phyloP scores from a whole-genome alignment of 169 alveolate genomes.

The Cystoisospora suis region DNA sequence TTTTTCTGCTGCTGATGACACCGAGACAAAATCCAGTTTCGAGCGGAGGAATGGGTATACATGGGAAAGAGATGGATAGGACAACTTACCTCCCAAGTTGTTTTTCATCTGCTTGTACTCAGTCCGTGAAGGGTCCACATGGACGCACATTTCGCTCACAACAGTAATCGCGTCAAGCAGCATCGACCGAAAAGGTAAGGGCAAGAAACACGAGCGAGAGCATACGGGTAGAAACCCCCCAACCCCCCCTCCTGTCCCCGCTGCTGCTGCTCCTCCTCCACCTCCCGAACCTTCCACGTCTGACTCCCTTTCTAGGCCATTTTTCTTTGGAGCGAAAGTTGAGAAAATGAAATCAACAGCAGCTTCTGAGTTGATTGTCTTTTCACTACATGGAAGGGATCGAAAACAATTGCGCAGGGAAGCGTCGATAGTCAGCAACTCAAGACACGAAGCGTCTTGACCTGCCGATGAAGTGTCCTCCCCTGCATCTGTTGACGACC shows the following conservation, averaged over 20 bases:
- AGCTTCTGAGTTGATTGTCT: neutral
- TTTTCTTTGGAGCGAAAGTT: neutral
- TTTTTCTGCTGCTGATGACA: no score
- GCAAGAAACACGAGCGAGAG: conserved; percentile 20
- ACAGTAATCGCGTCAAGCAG: conserved; percentile 49
- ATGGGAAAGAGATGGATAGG: neutral
- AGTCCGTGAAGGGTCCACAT: neutral
- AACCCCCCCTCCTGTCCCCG: neutral
- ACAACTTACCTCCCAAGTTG: neutral
- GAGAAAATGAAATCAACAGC: neutral
- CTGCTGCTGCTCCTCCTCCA: neutral
- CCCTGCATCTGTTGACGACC: neutral
- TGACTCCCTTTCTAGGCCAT: neutral
- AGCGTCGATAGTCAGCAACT: neutral
- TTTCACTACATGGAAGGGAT: neutral
- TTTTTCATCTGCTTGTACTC: neutral
- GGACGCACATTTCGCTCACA: neutral
- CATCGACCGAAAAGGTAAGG: conserved; percentile 39
- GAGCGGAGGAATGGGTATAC: no score
- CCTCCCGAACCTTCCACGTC: neutral
- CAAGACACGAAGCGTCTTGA: neutral
- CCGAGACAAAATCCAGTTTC: no score
- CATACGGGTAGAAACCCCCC: neutral
- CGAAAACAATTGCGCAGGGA: neutral
- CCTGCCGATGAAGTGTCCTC: neutral